Conservation (phyloP, 352 stramenopile genomes). For the Blastocystis sp. region DNA sequence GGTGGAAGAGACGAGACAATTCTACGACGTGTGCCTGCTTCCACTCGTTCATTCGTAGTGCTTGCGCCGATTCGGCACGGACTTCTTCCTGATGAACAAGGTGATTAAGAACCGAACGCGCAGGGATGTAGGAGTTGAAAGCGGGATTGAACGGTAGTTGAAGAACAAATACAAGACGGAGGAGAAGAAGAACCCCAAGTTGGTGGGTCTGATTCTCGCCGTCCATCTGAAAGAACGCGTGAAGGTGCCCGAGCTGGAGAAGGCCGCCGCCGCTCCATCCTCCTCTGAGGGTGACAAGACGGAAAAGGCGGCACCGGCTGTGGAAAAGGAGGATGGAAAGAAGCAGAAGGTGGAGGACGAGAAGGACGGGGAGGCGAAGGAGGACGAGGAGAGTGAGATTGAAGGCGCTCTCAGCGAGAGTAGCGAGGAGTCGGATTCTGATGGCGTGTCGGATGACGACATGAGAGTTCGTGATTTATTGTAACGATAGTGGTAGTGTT, state of each 20-base stretch:
- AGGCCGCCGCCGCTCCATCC: too few species aligned
- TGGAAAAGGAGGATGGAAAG: background rate
- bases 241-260: constrained; percentile 19
- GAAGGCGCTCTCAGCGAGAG: constrained; percentile 59
- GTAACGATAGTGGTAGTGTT: background rate
- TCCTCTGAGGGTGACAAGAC: too few species aligned
- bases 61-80: constrained; percentile 64
- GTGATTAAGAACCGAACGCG: constrained; percentile 66
- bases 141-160: constrained; percentile 20
- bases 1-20: constrained; percentile 60
- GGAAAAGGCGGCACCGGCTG: background rate
- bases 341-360: background rate
- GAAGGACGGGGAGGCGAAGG: constrained; percentile 11
- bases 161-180: constrained; percentile 74
- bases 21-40: constrained; percentile 26
- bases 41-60: constrained; percentile 18
- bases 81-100: constrained; percentile 74
- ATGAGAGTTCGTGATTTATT: background rate
- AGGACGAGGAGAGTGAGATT: constrained; percentile 33
- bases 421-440: constrained; percentile 29
- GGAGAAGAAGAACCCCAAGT: constrained; percentile 52
- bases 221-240: constrained; percentile 70
- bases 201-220: constrained; percentile 50
- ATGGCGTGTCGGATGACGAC: constrained; percentile 10
- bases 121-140: constrained; percentile 13